Evolutionary conservation across 192 early-diverging fungal species (phyloP).

Genomic region (Coemansia sp.): DNA sequence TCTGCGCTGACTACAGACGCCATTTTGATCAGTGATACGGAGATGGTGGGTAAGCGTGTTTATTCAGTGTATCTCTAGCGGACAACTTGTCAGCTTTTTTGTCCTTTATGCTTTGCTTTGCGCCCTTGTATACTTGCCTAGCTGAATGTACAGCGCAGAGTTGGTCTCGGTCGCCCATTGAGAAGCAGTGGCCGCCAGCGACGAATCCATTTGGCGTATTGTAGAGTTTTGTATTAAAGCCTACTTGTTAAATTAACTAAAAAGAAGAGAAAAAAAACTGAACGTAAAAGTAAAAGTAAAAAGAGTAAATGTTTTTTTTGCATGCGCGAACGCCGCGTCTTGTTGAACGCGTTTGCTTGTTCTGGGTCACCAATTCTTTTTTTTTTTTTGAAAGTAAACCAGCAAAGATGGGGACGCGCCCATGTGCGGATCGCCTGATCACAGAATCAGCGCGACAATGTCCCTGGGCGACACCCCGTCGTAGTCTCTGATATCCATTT

Average conservation of each 20-base stretch:
- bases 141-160: slow-evolving; percentile 35
- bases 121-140: slow-evolving; percentile 29
- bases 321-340: too few species aligned
- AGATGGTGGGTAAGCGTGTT: too few species aligned
- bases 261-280: too few species aligned
- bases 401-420: too few species aligned
- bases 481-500: slow-evolving; percentile 42
- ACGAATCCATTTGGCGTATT: slow-evolving; percentile 19
- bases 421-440: background rate
- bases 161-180: slow-evolving; percentile 47
- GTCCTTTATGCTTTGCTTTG: background rate
- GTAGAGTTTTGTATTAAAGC: too few species aligned
- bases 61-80: too few species aligned
- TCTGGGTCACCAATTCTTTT: too few species aligned
- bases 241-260: too few species aligned
- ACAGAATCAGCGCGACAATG: slow-evolving; percentile 40
- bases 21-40: too few species aligned
- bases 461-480: slow-evolving; percentile 50
- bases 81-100: background rate
- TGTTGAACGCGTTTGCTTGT: background rate
- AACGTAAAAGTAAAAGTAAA: too few species aligned
- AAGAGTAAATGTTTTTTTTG: too few species aligned
- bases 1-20: slow-evolving; percentile 35
- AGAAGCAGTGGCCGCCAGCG: slow-evolving; percentile 34
- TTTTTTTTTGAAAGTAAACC: too few species aligned